Conservation (phyloP, 176 grass and related monocot species). For the Zizania latifolia region DNA sequence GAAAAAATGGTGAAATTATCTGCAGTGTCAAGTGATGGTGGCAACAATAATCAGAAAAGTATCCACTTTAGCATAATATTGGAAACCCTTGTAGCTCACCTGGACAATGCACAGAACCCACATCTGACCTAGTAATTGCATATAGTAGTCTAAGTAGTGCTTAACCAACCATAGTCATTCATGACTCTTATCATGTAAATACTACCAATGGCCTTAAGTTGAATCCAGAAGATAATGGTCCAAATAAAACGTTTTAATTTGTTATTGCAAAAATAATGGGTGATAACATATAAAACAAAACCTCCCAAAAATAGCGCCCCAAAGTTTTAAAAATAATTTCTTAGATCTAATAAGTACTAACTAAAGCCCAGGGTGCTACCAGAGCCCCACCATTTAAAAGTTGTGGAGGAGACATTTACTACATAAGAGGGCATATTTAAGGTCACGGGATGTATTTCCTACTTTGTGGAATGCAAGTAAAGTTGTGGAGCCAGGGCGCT, state of each 20-base stretch:
- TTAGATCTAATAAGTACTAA: no score
- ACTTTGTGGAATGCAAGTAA: no score
- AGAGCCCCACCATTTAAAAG: no score
- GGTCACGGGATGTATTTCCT: no score
- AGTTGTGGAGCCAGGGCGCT: no score
- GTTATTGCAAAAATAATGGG: not conserved
- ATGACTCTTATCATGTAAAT: not conserved
- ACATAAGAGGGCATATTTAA: no score
- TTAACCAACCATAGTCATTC: not conserved
- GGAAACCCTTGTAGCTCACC: not conserved
- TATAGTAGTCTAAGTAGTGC: not conserved
- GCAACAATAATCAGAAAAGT: not conserved
- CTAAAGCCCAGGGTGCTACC: no score
- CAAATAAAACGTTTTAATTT: slow-evolving; percentile 6
- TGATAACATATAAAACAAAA: not conserved
- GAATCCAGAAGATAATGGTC: not conserved
- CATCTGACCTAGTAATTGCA: not conserved
- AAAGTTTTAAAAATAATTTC: not conserved
- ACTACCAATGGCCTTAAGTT: not conserved
- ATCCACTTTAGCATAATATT: not conserved
- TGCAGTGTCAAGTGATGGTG: not conserved
- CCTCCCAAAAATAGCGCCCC: not conserved
- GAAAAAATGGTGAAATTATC: not conserved
- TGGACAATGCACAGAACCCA: not conserved
- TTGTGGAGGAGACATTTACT: no score